Base-by-base conservation (phyloP, 2,329 filamentous ascomycete genomes). In the Lecanicillium sp. region DNA sequence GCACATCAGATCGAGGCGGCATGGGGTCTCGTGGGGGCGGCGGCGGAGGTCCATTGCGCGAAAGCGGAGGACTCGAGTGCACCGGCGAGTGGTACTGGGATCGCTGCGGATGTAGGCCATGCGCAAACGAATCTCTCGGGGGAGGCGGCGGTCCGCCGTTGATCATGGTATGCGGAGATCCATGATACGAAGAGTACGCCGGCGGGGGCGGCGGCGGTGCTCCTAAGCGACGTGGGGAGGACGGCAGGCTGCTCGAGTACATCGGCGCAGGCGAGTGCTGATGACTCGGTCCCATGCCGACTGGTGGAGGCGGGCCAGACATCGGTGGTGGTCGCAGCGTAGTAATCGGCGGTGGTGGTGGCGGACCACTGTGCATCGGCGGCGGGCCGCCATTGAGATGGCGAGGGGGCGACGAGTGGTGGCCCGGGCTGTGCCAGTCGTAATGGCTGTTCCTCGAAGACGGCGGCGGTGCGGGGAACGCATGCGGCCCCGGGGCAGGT, bases 281-380 rank as follows among this genome's bases (percentile, higher is more conserved):
- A 35, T 72, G 67, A 9, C 68, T 63, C 12, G 69, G 68, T 8
- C 66, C 55, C 33, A 66, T 50, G 19, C 70, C 68, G 29, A 67
- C 69, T 39, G 71, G 63, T 5, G 68, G 62, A 7, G 71, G 64
- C 33, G 72, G 66, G 7, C 67, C 66, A 14, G 66, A 60, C 51
- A 73, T 58, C 5, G 73, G 68, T 21, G 75, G 75, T 3, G 76
- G 76, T 8, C 75, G 71, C 14, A 79, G 68, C 19, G 72, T 63
- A 12, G 60, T 56, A 20, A 64, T 52, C 3, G 60, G 52, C 12
- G 53, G 50, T 5, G 62, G 58, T 20, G 45, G 48, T 9, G 58
- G 56, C n/a, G n/a, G n/a, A 9, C 49, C 55, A 42, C 58, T 56
- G 32, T 63, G 62, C 41, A 66, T 56, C n/a, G 59, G 52, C 12